A percentile compares a stretch with the other conserved stretches of the same genome.
These are phyloP conservation scores for Chaetomium tenue DNA, from an alignment of 495 filamentous ascomycete genomes.

Conservation along the genomic window DNA sequence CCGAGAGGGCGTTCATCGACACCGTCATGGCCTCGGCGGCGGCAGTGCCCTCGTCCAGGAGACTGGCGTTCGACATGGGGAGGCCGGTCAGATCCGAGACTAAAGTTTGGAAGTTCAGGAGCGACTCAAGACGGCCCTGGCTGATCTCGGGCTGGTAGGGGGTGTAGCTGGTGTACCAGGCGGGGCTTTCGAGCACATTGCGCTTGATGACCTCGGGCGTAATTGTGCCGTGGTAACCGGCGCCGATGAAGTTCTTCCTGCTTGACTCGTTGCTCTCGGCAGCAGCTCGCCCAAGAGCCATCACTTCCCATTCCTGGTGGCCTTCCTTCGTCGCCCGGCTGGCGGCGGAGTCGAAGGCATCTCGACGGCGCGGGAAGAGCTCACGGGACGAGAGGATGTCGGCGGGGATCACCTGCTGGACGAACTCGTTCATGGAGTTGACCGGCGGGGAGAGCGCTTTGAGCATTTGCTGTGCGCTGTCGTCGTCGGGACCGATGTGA, in stretches of 20 bases:
- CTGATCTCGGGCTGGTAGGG: constrained; percentile 99
- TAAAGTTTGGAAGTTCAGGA: constrained; percentile 96
- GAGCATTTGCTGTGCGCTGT: constrained; percentile 75
- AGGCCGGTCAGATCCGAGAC: constrained; percentile 87
- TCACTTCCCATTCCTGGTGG: constrained; percentile 42
- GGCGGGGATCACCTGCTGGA: constrained; percentile 78
- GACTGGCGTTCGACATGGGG: constrained; percentile 88
- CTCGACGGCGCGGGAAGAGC: constrained; percentile 30
- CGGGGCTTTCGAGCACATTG: constrained; percentile 90
- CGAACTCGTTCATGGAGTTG: constrained; percentile 77
- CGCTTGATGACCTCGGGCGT: constrained; percentile 91
- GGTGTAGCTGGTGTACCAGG: constrained; percentile 98
- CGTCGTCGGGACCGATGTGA: constrained; percentile 89
- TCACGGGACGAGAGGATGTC: constrained; percentile 71
- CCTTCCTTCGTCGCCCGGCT: constrained; percentile 19
- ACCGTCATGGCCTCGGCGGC: constrained; percentile 98
- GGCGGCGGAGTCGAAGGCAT: constrained; percentile 25
- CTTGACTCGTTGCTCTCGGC: constrained; percentile 66
- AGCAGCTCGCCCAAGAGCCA: constrained; percentile 52
- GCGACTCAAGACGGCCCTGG: constrained; percentile 86
- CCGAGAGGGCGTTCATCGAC: constrained; percentile 73
- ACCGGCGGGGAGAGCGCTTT: constrained; percentile 73
- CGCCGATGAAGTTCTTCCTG: constrained; percentile 72
- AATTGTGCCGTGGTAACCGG: constrained; percentile 82
- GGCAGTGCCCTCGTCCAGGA: constrained; percentile 91